These are phyloP conservation scores for Debaryomycetaceae sp. DNA, from an alignment of 1,139 yeast genomes.

Conservation along the genomic window DNA sequence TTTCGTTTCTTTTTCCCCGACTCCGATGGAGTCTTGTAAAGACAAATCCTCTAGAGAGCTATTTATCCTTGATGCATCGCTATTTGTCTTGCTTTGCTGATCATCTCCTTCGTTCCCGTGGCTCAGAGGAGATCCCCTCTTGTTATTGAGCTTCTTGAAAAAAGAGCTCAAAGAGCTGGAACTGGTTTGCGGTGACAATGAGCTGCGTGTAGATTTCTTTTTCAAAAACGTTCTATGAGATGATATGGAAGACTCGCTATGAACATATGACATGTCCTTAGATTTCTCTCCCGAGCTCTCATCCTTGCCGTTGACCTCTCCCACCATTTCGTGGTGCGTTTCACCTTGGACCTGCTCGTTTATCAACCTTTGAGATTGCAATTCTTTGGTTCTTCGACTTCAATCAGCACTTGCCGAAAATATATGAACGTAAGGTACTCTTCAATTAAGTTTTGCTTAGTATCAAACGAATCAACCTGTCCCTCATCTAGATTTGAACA, in stretches of 20 bases:
- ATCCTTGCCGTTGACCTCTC: not conserved
- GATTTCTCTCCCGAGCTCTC: not conserved
- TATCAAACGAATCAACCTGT: no score
- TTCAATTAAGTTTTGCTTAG: no score
- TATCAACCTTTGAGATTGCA: not conserved
- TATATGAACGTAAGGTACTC: no score
- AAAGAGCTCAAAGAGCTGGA: constrained; percentile 13
- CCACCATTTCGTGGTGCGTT: not conserved
- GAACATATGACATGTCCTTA: not conserved
- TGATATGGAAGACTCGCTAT: constrained; percentile 1
- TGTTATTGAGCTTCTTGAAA: constrained; percentile 5
- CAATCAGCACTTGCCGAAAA: no score
- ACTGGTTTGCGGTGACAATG: constrained; percentile 15
- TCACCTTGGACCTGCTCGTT: not conserved
- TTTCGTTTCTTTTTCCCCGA: not conserved
- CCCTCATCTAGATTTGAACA: no score
- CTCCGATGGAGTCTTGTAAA: not conserved
- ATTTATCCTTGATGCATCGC: not conserved
- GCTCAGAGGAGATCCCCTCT: not conserved
- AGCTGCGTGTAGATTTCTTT: constrained; percentile 12
- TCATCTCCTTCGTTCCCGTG: not conserved
- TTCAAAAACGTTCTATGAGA: constrained; percentile 18
- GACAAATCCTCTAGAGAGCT: not conserved
- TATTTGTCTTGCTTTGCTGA: not conserved
- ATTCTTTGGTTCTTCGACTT: no score